Percentiles rank a stretch among this genome's conserved stretches.
Conservation (phyloP, 2,329 filamentous ascomycete species). For the Zymoseptoria tritici region DNA sequence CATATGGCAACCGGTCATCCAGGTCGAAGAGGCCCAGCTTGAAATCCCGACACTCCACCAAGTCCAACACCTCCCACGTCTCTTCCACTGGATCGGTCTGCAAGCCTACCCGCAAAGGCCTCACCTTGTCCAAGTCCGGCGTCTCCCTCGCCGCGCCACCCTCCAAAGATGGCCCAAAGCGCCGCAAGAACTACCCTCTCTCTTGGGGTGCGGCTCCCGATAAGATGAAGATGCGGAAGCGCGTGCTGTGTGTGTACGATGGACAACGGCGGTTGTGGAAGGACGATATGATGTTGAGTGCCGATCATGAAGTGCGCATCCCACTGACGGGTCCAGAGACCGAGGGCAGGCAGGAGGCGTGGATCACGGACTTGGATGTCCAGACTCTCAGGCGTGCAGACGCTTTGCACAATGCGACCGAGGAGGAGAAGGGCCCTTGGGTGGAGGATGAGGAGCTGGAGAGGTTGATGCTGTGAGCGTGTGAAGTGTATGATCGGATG, state of each 20-base stretch:
- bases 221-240: constrained; percentile 98
- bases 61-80: constrained; percentile 41
- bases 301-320: constrained; percentile 87
- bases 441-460: constrained; percentile 61
- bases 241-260: constrained; percentile 87
- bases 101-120: constrained; percentile 54
- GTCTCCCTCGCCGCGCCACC: constrained; percentile 49
- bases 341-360: too few relatives aligned
- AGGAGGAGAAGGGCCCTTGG: constrained; percentile 84
- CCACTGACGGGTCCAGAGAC: constrained; percentile 53
- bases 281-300: constrained; percentile 98
- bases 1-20: constrained; percentile 43
- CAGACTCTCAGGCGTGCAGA: constrained; percentile 84
- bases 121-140: constrained; percentile 72
- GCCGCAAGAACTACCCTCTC: constrained; percentile 84
- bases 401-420: constrained; percentile 69
- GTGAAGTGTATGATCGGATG: background rate
- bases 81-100: constrained; percentile 26
- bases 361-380: constrained; percentile 88
- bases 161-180: constrained; percentile 61
- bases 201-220: constrained; percentile 89
- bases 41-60: constrained; percentile 39
- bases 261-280: constrained; percentile 83
- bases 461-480: constrained; percentile 44
- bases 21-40: constrained; percentile 43